phyloP scores from a whole-genome alignment of 129 eudicot genomes.

The Lonicera japonica region DNA sequence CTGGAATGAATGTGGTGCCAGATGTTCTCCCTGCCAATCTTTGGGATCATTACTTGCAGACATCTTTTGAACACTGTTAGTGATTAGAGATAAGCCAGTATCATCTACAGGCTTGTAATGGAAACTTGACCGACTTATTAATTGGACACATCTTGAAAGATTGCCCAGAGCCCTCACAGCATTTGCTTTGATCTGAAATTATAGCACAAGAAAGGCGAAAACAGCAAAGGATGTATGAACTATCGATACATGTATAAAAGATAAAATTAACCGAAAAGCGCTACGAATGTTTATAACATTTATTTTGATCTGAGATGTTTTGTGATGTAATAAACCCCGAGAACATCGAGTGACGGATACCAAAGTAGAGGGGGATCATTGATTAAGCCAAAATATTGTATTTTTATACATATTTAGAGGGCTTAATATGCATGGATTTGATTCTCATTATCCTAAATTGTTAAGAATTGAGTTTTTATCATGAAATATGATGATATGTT shows the following conservation, averaged over 20 bases:
- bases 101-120: constrained; percentile 13
- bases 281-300: not conserved
- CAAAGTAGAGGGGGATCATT: no score
- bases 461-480: no score
- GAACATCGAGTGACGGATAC: no score
- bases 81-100: constrained; percentile 1
- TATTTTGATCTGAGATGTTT: not conserved
- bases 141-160: constrained; percentile 69
- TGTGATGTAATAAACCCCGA: no score
- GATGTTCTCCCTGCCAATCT: constrained; percentile 7
- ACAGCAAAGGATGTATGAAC: not conserved
- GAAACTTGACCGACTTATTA: constrained; percentile 26
- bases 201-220: not conserved
- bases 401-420: no score
- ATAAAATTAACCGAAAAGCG: not conserved
- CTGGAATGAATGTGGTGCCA: constrained; percentile 20
- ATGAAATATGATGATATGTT: no score
- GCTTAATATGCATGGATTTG: no score
- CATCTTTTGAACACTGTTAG: not conserved
- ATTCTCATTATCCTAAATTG: no score
- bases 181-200: constrained; percentile 77
- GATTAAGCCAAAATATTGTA: no score
- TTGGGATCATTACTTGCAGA: not conserved
- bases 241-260: not conserved
- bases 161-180: constrained; percentile 96